Percentiles rank a stretch among this genome's conserved stretches.
Conservation (phyloP, 2,329 filamentous ascomycete species). For the Aspergillus ustus region DNA sequence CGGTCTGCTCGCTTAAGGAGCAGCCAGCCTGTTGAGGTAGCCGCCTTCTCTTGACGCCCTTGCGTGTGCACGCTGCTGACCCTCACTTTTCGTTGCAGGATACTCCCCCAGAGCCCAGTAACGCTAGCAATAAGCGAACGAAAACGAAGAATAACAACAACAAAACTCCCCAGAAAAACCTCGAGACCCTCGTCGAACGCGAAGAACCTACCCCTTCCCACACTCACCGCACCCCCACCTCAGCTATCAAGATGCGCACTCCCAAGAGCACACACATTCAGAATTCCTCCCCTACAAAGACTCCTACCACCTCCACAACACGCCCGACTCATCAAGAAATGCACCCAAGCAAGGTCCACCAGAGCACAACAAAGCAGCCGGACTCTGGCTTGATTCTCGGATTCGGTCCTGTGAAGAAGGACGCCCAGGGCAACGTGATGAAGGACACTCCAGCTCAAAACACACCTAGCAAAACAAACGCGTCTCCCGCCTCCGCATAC, state of each 20-base stretch:
- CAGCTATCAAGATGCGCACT: constrained; percentile 25
- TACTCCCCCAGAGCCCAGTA: constrained; percentile 3
- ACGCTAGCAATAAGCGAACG: constrained; percentile 14
- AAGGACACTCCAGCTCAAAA: constrained; percentile 35
- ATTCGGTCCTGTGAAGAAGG: constrained; percentile 72
- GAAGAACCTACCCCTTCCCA: constrained; percentile 45
- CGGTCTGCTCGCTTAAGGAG: constrained; percentile 47
- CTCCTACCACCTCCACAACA: constrained; percentile 59
- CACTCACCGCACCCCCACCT: constrained; percentile 16
- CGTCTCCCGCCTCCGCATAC: constrained; percentile 37
- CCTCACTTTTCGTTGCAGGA: constrained; percentile 17
- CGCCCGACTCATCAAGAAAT: constrained; percentile 80
- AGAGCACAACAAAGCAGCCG: constrained; percentile 72
- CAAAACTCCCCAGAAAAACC: constrained; percentile 30
- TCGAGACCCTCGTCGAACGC: constrained; percentile 53
- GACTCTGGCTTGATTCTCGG: constrained; percentile 82
- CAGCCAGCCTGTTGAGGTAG: constrained; percentile 39
- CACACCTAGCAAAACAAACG: constrained; percentile 49
- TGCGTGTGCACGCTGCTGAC: constrained; percentile 14
- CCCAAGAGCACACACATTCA: constrained; percentile 26
- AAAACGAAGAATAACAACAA: constrained; percentile 8
- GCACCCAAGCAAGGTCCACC: constrained; percentile 84
- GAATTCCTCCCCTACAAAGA: constrained; percentile 18
- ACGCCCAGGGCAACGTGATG: constrained; percentile 41
- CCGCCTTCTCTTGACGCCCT: constrained; percentile 12